Percentiles rank a stretch among this genome's conserved stretches.
phyloP scores from a whole-genome alignment of 2,329 filamentous ascomycete species.

The Aspergillus sp. region DNA sequence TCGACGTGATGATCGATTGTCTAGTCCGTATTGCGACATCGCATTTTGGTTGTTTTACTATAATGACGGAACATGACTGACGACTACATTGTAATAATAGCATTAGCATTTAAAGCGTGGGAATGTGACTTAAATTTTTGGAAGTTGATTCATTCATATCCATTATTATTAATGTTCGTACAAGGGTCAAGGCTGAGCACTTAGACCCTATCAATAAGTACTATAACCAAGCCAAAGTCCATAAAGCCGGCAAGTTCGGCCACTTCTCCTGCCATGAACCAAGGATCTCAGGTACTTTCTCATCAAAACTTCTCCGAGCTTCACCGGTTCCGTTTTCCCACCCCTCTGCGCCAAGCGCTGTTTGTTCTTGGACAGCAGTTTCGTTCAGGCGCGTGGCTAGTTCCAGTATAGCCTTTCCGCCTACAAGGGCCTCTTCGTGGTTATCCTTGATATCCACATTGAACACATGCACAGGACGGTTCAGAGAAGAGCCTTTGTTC shows the following conservation, averaged over 20 bases:
- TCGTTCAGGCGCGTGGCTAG: conserved; percentile 82
- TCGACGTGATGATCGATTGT: neutral
- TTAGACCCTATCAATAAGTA: neutral
- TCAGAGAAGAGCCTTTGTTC: conserved; percentile 79
- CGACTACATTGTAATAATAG: neutral
- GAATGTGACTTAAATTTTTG: neutral
- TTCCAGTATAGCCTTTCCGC: conserved; percentile 88
- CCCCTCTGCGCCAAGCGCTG: conserved; percentile 59
- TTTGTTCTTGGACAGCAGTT: conserved; percentile 74
- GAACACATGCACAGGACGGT: conserved; percentile 93
- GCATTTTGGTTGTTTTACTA: neutral
- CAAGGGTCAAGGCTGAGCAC: neutral
- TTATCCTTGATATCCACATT: conserved; percentile 99
- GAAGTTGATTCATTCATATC: neutral
- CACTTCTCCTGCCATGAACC: conserved; percentile 93
- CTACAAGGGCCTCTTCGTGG: conserved; percentile 90
- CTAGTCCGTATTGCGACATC: neutral
- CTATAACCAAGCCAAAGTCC: conserved; percentile 94
- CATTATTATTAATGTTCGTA: neutral
- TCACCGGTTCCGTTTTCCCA: conserved; percentile 70
- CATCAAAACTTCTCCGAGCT: conserved; percentile 79
- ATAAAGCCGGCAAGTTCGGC: conserved; percentile 86
- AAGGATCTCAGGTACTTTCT: conserved; percentile 86
- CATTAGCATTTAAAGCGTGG: neutral
- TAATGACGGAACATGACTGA: neutral